Conservation (phyloP, 2,329 filamentous ascomycete species). For the Nannizziopsis barbatae region DNA sequence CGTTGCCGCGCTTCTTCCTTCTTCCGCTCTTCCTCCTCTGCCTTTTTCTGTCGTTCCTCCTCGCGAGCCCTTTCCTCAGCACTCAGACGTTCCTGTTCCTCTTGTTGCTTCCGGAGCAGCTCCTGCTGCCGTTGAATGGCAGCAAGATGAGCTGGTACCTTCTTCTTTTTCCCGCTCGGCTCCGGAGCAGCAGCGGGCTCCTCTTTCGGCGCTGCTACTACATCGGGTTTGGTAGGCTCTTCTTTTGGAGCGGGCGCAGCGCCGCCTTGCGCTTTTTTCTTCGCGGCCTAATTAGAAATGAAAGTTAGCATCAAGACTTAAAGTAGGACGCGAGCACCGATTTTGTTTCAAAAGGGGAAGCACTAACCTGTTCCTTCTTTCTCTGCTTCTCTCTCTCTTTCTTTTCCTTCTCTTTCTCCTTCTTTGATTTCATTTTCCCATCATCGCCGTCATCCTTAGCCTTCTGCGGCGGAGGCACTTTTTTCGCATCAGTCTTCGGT, state of each 20-base stretch:
- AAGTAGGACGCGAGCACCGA: not conserved
- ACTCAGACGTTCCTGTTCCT: constrained; percentile 34
- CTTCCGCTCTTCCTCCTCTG: constrained; percentile 38
- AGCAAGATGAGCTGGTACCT: constrained; percentile 52
- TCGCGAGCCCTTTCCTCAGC: constrained; percentile 34
- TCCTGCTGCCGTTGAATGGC: constrained; percentile 43
- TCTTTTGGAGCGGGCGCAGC: constrained; percentile 42
- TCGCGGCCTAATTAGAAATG: constrained; percentile 50
- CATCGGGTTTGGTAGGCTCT: constrained; percentile 42
- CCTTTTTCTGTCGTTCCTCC: constrained; percentile 28
- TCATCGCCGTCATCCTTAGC: constrained; percentile 43
- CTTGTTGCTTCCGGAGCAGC: constrained; percentile 34
- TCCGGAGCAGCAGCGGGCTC: constrained; percentile 27
- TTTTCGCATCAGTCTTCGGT: constrained; percentile 44
- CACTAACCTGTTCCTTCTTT: constrained; percentile 85
- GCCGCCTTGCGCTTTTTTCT: constrained; percentile 60
- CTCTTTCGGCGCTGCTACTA: constrained; percentile 26
- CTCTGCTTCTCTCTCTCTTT: constrained; percentile 97
- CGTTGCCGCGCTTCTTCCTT: constrained; percentile 37
- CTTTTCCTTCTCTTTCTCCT: constrained; percentile 95
- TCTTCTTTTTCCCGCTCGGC: constrained; percentile 63
- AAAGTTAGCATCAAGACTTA: not conserved
- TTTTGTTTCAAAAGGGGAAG: not conserved
- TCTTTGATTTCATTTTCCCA: constrained; percentile 79
- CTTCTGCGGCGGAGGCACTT: constrained; percentile 40